Evolutionary conservation across 2,329 filamentous ascomycete species (phyloP).

Genomic region (Curvularia eragrostidis): DNA sequence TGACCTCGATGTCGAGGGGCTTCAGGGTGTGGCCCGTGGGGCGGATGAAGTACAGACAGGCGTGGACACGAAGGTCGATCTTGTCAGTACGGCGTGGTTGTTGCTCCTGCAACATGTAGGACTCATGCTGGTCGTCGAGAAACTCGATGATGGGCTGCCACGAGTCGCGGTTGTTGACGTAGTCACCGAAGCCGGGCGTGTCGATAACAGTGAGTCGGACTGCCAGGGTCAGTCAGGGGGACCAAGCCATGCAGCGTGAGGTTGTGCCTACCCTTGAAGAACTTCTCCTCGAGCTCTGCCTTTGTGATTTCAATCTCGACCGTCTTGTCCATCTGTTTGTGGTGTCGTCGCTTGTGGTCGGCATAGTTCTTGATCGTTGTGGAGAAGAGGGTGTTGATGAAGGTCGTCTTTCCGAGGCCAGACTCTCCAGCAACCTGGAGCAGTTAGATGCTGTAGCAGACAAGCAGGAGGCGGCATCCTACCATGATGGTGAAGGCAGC

Average conservation of each 20-base stretch:
- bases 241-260: background rate
- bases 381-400: slow-evolving; percentile 99
- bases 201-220: slow-evolving; percentile 99
- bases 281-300: slow-evolving; percentile 99
- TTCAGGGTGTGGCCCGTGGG: slow-evolving; percentile 98
- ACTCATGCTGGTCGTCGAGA: slow-evolving; percentile 99
- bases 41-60: slow-evolving; percentile 98
- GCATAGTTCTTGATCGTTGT: slow-evolving; percentile 99
- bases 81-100: slow-evolving; percentile 97
- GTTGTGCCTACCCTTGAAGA: slow-evolving; percentile 85
- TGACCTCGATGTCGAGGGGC: slow-evolving; percentile 98
- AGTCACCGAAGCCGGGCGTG: slow-evolving; percentile 98
- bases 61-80: slow-evolving; percentile 98
- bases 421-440: slow-evolving; percentile 94
- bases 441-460: slow-evolving; percentile 32
- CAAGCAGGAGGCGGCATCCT: slow-evolving; percentile 38
- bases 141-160: slow-evolving; percentile 99
- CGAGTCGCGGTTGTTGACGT: slow-evolving; percentile 99
- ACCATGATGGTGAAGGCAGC: slow-evolving; percentile 99
- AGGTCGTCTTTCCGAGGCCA: slow-evolving; percentile 97
- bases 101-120: slow-evolving; percentile 99
- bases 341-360: slow-evolving; percentile 98
- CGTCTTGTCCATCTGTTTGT: slow-evolving; percentile 99
- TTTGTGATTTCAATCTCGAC: slow-evolving; percentile 99
- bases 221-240: slow-evolving; percentile 52